Conservation (phyloP, 768 basidiomycete species). For the Chalciporus piperatus region DNA sequence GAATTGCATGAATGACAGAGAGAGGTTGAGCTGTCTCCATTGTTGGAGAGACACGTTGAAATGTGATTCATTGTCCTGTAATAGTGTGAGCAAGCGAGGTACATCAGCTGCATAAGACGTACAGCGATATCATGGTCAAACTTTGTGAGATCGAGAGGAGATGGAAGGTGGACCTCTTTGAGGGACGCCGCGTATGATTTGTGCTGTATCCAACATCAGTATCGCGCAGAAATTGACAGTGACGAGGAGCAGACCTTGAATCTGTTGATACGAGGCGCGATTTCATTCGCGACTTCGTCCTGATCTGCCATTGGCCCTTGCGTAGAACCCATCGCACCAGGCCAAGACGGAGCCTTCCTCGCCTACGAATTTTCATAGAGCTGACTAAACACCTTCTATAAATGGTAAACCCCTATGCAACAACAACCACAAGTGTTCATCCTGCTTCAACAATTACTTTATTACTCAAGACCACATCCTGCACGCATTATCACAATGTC, state of each 20-base stretch:
- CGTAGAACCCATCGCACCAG: background rate
- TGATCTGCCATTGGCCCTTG: background rate
- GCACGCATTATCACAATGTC: too few species aligned
- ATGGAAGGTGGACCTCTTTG: slow-evolving; percentile 70
- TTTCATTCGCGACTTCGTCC: slow-evolving; percentile 29
- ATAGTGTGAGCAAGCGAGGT: background rate
- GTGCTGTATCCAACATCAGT: slow-evolving; percentile 42
- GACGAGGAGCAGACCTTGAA: slow-evolving; percentile 43
- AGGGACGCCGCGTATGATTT: slow-evolving; percentile 68
- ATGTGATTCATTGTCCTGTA: slow-evolving; percentile 73
- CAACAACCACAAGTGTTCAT: too few species aligned
- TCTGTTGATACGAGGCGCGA: slow-evolving; percentile 41
- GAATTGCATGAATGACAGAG: slow-evolving; percentile 71
- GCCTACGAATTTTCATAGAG: background rate
- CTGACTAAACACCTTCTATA: background rate
- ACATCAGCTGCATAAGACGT: slow-evolving; percentile 3
- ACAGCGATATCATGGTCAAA: slow-evolving; percentile 63
- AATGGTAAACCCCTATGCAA: background rate
- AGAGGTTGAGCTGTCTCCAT: slow-evolving; percentile 79
- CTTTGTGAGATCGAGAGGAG: slow-evolving; percentile 52
- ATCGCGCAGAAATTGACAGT: background rate
- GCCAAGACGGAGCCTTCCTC: background rate
- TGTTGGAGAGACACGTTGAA: slow-evolving; percentile 72
- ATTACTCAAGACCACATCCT: too few species aligned
- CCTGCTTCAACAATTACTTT: too few species aligned